Conservation (phyloP, 2,329 filamentous ascomycete species). For the Xylaria hypoxylon region DNA sequence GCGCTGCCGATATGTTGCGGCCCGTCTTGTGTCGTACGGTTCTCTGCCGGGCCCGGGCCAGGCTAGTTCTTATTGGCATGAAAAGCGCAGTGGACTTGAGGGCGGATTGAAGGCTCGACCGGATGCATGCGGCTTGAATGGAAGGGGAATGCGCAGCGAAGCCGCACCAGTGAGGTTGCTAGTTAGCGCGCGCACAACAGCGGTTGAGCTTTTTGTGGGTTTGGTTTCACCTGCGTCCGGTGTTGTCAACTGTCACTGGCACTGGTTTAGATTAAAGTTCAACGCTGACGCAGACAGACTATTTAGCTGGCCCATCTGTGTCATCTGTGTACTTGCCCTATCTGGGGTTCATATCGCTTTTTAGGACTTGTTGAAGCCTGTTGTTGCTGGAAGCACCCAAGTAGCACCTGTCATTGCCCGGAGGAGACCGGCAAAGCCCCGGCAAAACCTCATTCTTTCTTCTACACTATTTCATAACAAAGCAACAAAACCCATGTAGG, state of each 20-base stretch:
- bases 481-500: background rate
- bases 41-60: constrained; percentile 49
- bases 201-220: constrained; percentile 6
- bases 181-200: constrained; percentile 8
- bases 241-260: background rate
- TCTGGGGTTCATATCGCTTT: constrained; percentile 9
- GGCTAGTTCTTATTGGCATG: constrained; percentile 51
- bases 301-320: constrained; percentile 5
- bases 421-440: constrained; percentile 29
- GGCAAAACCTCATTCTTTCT: constrained; percentile 22
- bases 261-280: background rate
- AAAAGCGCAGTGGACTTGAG: constrained; percentile 24
- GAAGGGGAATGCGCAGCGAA: constrained; percentile 1
- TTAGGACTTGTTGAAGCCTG: constrained; percentile 3
- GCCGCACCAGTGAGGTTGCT: background rate
- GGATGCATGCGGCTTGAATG: constrained; percentile 38
- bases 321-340: background rate
- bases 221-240: constrained; percentile 4
- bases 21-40: constrained; percentile 41
- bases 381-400: constrained; percentile 14
- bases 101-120: constrained; percentile 20
- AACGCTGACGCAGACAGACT: background rate
- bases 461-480: background rate
- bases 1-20: constrained; percentile 34
- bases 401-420: background rate